phyloP scores from a whole-genome alignment of 768 basidiomycete species.

The Lepiota venenata region DNA sequence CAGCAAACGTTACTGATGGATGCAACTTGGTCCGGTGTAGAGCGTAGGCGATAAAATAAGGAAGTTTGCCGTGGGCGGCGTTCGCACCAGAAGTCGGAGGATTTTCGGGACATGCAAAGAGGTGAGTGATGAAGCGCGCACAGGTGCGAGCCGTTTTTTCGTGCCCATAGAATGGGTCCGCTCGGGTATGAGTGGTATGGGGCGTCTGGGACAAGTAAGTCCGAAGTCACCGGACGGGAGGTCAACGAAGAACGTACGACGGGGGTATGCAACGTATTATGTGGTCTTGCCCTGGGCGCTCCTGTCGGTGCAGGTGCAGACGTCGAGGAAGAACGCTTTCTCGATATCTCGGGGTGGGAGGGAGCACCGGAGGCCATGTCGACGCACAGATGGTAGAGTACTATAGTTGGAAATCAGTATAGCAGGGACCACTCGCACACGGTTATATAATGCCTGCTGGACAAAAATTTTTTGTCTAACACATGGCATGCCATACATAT shows the following conservation, averaged over 20 bases:
- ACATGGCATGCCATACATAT: neutral
- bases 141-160: constrained; percentile 67
- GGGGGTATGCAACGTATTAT: constrained; percentile 7
- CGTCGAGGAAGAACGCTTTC: constrained; percentile 6
- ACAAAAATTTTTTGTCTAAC: constrained; percentile 11
- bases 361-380: constrained; percentile 5
- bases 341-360: constrained; percentile 8
- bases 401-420: neutral
- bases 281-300: constrained; percentile 11
- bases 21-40: constrained; percentile 81
- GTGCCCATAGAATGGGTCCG: constrained; percentile 74
- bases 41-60: constrained; percentile 84
- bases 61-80: constrained; percentile 58
- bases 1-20: constrained; percentile 64
- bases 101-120: constrained; percentile 84
- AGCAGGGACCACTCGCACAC: neutral
- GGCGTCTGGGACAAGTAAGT: constrained; percentile 18
- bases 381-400: constrained; percentile 3
- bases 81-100: constrained; percentile 48
- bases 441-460: neutral
- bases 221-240: constrained; percentile 5
- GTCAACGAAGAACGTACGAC: constrained; percentile 5
- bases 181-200: constrained; percentile 23
- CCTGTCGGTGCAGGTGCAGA: constrained; percentile 2
- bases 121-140: constrained; percentile 77